A percentile compares a stretch with the other conserved stretches of the same genome.
Conservation (phyloP, 176 grass and related monocot species). For the Alloteropsis semialata region DNA sequence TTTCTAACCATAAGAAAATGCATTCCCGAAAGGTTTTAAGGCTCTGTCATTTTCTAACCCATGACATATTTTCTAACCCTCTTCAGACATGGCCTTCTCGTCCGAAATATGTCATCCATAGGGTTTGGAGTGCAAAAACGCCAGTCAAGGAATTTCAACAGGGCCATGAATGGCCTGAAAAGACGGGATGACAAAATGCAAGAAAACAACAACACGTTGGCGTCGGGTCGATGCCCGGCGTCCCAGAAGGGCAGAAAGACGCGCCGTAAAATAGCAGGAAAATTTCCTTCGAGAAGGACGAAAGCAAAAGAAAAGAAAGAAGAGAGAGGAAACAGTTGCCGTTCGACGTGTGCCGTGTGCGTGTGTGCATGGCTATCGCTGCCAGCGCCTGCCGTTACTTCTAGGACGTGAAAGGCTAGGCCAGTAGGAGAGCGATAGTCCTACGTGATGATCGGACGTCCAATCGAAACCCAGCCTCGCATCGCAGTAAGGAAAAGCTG, state of each 20-base stretch:
- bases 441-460: constrained; percentile 6
- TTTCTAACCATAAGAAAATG: too few relatives aligned
- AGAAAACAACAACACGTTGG: neutral
- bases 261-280: constrained; percentile 11
- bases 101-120: too few relatives aligned
- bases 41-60: too few relatives aligned
- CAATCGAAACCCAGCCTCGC: constrained; percentile 10
- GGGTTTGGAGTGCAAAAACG: too few relatives aligned
- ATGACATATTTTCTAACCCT: too few relatives aligned
- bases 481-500: constrained; percentile 1
- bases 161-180: neutral
- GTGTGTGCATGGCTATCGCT: neutral
- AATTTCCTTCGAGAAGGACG: constrained; percentile 36
- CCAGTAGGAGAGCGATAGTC: neutral
- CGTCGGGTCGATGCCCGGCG: neutral
- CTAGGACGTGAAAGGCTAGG: constrained; percentile 25
- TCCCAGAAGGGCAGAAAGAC: neutral
- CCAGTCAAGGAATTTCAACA: too few relatives aligned
- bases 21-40: too few relatives aligned
- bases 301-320: too few relatives aligned
- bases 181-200: constrained; percentile 1
- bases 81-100: too few relatives aligned
- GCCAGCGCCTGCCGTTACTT: neutral
- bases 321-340: neutral
- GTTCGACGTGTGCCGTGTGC: neutral